phyloP scores from a whole-genome alignment of 2,329 filamentous ascomycete species.

The Xylariaceae sp. region DNA sequence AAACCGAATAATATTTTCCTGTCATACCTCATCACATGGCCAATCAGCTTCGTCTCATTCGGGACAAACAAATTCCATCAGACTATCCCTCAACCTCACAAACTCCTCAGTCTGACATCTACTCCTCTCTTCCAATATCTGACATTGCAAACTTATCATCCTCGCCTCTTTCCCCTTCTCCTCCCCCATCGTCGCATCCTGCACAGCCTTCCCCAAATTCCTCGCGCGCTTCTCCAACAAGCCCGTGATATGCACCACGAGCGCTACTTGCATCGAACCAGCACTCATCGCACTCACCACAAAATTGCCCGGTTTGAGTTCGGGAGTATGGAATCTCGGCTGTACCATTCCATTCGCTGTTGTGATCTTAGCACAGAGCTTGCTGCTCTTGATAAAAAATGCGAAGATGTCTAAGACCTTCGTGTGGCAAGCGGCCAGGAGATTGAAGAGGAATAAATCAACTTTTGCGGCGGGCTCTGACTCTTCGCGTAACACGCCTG shows the following conservation, averaged over 20 bases:
- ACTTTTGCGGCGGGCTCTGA: conserved; percentile 14
- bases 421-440: conserved; percentile 36
- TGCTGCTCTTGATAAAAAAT: conserved; percentile 28
- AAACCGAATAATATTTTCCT: too few relatives aligned
- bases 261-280: conserved; percentile 24
- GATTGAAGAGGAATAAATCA: conserved; percentile 35
- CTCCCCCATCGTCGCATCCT: background rate
- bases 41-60: conserved; percentile 1
- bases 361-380: conserved; percentile 31
- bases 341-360: conserved; percentile 19
- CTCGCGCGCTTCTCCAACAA: conserved; percentile 17
- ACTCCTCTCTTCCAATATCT: conserved; percentile 22
- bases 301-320: conserved; percentile 37
- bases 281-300: conserved; percentile 21
- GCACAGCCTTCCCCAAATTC: conserved; percentile 13
- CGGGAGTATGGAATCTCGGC: conserved; percentile 35
- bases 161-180: conserved; percentile 5
- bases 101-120: conserved; percentile 16
- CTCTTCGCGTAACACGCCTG: conserved; percentile 11
- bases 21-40: too few relatives aligned
- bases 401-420: conserved; percentile 37
- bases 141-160: conserved; percentile 23
- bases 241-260: conserved; percentile 21
- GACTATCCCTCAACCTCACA: conserved; percentile 14
- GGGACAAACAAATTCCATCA: conserved; percentile 14